A percentile compares a stretch with the other conserved stretches of the same genome.
Conservation (phyloP, 1,139 yeast species). For the Pichia sp. region DNA sequence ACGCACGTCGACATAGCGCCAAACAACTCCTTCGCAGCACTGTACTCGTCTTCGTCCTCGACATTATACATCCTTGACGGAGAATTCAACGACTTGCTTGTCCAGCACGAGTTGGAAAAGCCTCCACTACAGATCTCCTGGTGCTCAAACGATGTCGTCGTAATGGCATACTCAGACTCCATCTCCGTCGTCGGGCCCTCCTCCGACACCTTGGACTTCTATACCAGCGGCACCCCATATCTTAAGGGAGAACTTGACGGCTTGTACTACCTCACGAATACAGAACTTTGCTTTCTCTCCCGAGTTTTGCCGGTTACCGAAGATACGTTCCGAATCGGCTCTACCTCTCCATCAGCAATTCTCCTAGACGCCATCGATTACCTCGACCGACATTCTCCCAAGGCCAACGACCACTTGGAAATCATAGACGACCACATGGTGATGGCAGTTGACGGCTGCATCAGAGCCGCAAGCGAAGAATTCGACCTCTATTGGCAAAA, state of each 20-base stretch:
- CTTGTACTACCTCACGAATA: slow-evolving; percentile 55
- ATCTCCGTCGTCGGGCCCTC: slow-evolving; percentile 69
- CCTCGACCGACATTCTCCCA: slow-evolving; percentile 64
- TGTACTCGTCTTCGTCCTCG: slow-evolving; percentile 40
- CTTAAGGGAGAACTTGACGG: slow-evolving; percentile 65
- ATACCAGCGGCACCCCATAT: slow-evolving; percentile 36
- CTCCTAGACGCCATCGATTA: slow-evolving; percentile 79
- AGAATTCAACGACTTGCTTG: slow-evolving; percentile 2
- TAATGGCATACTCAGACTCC: slow-evolving; percentile 57
- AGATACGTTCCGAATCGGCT: slow-evolving; percentile 74
- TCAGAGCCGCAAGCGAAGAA: slow-evolving; percentile 74
- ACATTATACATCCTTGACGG: slow-evolving; percentile 7
- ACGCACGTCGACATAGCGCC: slow-evolving; percentile 52
- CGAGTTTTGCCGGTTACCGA: slow-evolving; percentile 58
- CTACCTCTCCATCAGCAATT: slow-evolving; percentile 78
- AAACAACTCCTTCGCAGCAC: slow-evolving; percentile 55
- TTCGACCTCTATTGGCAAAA: slow-evolving; percentile 78
- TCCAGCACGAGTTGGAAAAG: slow-evolving; percentile 37
- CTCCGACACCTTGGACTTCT: slow-evolving; percentile 48
- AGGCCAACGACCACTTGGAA: slow-evolving; percentile 75
- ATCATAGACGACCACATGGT: slow-evolving; percentile 51
- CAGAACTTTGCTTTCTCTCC: slow-evolving; percentile 57
- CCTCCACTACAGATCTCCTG: slow-evolving; percentile 52
- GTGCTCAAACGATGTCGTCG: slow-evolving; percentile 86
- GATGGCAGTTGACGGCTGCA: slow-evolving; percentile 66